Evolutionary conservation across 768 basidiomycete genomes (phyloP), one percentile per base, ranked within the genome.

Genomic region (Collybia nuda): DNA sequence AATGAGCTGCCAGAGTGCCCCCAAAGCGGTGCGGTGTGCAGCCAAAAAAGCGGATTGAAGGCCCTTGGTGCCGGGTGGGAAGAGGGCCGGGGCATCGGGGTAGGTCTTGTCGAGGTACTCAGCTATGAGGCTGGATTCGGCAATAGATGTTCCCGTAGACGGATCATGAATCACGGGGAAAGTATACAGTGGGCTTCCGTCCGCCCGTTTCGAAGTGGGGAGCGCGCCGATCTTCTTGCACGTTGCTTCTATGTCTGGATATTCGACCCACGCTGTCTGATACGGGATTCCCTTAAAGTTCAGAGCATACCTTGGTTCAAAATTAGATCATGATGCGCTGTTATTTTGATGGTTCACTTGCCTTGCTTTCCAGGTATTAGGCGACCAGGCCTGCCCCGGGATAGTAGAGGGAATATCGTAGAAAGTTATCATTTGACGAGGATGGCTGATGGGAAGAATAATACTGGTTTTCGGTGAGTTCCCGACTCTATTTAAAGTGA

Each of bases 341-440:
- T 6, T 15, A 2, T 32, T 11, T 52, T 11, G 5, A 24, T 19
- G n/a, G n/a, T 6, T 11, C 7, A 19, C 65, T 40, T 28, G 73
- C 78, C 79, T 61, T 14, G 67, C 62, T 56, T 76, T 78, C 72
- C 70, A 77, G 21, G 72, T 70, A 51, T 77, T 79, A 5, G 74
- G 71, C 3, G 74, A 74, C 71, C 73, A 78, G 11, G 68, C 63
- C 8, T 58, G 62, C 36, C 11, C 50, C 1, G 57, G 48, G 3
- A 65, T 44, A 26, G 57, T 62, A 26, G 67, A 66, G n/a, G 73
- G 71, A 35, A 80, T 71, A 48, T 80, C 78, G 62, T 78, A 80
- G 40, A 77, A 60, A 7, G 56, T 64, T 52, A 75, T 71, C 35
- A 38, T 47, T 11, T 14, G 3, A 2, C 14, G 3, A 3, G 32